Percentiles rank a stretch among this genome's conserved stretches.
Evolutionary conservation across 768 basidiomycete genomes (phyloP).

Genomic region (Rickenella mellea): DNA sequence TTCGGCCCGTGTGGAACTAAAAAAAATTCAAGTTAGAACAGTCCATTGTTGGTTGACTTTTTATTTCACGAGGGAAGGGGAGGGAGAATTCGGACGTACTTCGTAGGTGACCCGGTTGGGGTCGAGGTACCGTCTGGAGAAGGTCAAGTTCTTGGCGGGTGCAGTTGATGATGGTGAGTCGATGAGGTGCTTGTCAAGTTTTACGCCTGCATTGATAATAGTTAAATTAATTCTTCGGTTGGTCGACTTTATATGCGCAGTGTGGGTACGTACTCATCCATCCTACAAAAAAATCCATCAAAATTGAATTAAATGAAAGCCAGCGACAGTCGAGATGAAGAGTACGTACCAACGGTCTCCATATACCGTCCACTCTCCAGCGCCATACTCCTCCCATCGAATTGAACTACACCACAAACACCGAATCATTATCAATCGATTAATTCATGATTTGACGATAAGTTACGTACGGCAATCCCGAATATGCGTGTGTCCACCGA

Average conservation of each 20-base stretch:
- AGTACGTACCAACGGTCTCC: constrained; percentile 72
- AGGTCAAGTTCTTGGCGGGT: constrained; percentile 35
- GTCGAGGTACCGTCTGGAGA: constrained; percentile 69
- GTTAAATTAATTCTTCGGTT: background rate
- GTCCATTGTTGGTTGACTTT: constrained; percentile 7
- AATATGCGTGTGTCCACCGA: constrained; percentile 77
- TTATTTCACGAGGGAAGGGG: no score
- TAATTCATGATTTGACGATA: background rate
- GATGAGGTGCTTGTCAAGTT: constrained; percentile 32
- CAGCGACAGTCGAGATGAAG: background rate
- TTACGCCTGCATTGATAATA: constrained; percentile 27
- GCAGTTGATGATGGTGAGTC: no score
- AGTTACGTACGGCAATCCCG: constrained; percentile 61
- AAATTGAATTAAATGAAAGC: constrained; percentile 4
- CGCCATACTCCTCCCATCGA: constrained; percentile 69
- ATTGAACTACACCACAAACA: constrained; percentile 46
- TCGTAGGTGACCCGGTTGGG: constrained; percentile 72
- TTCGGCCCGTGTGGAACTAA: constrained; percentile 56
- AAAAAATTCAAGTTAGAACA: background rate
- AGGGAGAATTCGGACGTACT: no score
- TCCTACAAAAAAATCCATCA: constrained; percentile 15
- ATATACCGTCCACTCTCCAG: constrained; percentile 84
- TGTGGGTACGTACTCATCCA: constrained; percentile 49
- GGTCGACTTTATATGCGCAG: background rate
- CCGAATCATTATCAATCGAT: no score